phyloP scores from a whole-genome alignment of 345 rosid genomes.

The Eucalyptus grandis region DNA sequence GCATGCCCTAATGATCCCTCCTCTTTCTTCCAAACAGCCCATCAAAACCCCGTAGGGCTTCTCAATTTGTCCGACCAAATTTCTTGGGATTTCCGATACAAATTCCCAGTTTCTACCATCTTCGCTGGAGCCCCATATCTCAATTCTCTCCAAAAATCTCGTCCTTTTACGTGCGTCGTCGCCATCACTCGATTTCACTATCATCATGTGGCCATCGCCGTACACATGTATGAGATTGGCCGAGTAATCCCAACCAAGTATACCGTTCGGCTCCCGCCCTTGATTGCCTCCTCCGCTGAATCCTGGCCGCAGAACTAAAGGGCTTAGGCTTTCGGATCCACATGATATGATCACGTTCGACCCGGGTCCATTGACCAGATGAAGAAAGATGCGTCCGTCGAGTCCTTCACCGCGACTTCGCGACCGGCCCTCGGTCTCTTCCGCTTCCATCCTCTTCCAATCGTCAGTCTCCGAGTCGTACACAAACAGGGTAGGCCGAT shows the following conservation, averaged over 20 bases:
- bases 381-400: constrained; percentile 19
- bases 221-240: constrained; percentile 23
- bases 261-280: not conserved
- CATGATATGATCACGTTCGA: constrained; percentile 33
- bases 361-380: constrained; percentile 25
- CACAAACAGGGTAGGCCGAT: constrained; percentile 33
- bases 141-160: constrained; percentile 18
- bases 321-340: not conserved
- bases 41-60: constrained; percentile 43
- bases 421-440: not conserved
- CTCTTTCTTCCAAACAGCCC: constrained; percentile 57
- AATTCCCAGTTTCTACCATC: constrained; percentile 28
- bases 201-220: constrained; percentile 57
- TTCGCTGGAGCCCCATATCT: constrained; percentile 34
- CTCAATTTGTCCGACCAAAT: constrained; percentile 15
- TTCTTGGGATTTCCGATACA: constrained; percentile 26
- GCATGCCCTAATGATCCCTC: constrained; percentile 31
- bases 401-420: not conserved
- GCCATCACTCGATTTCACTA: constrained; percentile 15
- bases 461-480: constrained; percentile 28
- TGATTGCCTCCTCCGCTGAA: not conserved
- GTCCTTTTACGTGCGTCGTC: not conserved
- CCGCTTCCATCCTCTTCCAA: constrained; percentile 37
- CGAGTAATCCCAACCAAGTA: constrained; percentile 2
- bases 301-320: constrained; percentile 29